Percentiles rank a stretch among this genome's conserved stretches.
Evolutionary conservation across 176 grass and related monocot genomes (phyloP).

Genomic region (Carex littledalei): DNA sequence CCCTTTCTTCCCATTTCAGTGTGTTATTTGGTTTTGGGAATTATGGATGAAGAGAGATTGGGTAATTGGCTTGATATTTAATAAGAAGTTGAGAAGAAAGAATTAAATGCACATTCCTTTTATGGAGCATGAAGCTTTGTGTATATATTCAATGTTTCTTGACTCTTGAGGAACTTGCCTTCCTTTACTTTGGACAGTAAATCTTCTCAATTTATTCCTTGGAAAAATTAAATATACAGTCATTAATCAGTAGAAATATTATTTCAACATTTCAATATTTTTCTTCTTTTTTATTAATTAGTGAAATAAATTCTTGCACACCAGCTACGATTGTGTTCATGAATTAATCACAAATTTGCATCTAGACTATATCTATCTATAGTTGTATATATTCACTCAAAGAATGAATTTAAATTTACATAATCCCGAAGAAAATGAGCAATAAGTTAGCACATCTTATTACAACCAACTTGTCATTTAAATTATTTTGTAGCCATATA

Average conservation of each 20-base stretch:
- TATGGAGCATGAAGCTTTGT: background rate
- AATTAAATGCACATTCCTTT: background rate
- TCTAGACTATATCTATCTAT: background rate
- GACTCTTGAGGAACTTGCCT: no score
- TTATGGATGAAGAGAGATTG: background rate
- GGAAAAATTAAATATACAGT: background rate
- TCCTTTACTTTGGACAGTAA: no score
- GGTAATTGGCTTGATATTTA: background rate
- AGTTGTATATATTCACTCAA: background rate
- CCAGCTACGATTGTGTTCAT: no score
- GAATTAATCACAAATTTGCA: no score
- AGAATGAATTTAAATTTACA: background rate
- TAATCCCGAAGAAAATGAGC: background rate
- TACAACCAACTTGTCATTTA: background rate
- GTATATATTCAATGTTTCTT: background rate
- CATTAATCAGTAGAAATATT: background rate
- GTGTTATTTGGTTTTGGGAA: background rate
- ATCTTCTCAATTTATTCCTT: background rate
- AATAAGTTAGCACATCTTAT: background rate
- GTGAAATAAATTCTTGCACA: background rate
- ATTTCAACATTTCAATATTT: background rate
- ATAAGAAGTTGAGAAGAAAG: background rate
- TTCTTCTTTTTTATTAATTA: background rate
- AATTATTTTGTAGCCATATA: background rate
- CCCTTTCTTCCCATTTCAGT: slow-evolving; percentile 16